phyloP scores from a whole-genome alignment of 2,329 filamentous ascomycete species.

The Penicillium sp. region DNA sequence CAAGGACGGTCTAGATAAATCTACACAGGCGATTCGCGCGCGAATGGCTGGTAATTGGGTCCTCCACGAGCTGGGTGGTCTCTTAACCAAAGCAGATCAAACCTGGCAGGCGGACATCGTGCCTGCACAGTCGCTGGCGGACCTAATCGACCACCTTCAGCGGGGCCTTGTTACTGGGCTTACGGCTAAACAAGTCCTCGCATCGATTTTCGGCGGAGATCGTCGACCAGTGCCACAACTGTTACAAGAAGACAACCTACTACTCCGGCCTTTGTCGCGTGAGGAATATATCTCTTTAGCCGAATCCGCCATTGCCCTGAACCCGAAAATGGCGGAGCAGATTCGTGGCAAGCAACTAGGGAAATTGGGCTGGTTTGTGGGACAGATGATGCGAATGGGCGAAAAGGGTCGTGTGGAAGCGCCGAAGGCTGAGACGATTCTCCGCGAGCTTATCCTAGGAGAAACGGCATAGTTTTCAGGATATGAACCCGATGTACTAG shows the following conservation, averaged over 20 bases:
- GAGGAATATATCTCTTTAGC: constrained; percentile 59
- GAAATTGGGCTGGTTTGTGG: constrained; percentile 68
- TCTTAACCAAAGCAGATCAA: constrained; percentile 55
- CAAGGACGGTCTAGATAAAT: constrained; percentile 24
- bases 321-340: constrained; percentile 58
- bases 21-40: constrained; percentile 39
- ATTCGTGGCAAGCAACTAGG: constrained; percentile 60
- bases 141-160: constrained; percentile 47
- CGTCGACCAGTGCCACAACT: constrained; percentile 51
- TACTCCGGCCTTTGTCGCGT: constrained; percentile 55
- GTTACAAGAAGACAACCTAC: constrained; percentile 57
- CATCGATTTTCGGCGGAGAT: constrained; percentile 55
- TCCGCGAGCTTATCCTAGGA: constrained; percentile 46
- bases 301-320: constrained; percentile 52
- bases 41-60: constrained; percentile 66
- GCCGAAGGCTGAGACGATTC: constrained; percentile 34
- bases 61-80: constrained; percentile 70
- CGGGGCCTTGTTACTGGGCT: constrained; percentile 51
- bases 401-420: constrained; percentile 59
- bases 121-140: constrained; percentile 44
- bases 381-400: constrained; percentile 62
- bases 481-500: background rate
- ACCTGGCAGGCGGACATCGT: constrained; percentile 42
- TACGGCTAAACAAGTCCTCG: constrained; percentile 61
- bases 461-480: constrained; percentile 1